Percentiles rank a stretch among this genome's conserved stretches.
These are phyloP conservation scores for Immersiella caudata DNA, from an alignment of 495 filamentous ascomycete genomes.

Conservation along the genomic window DNA sequence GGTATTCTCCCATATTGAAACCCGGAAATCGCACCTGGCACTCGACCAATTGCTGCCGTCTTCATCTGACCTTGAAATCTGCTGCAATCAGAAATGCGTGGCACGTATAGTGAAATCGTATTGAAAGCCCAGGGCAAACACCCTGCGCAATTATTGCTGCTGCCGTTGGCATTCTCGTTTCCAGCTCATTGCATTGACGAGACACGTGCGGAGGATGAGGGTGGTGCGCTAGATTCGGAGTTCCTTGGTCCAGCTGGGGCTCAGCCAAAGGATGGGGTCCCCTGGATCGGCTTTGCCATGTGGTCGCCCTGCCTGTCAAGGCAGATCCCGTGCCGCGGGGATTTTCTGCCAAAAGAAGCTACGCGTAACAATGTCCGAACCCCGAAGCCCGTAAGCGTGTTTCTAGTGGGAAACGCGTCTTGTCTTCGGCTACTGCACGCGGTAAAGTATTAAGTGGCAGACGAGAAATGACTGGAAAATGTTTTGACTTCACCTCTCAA, in stretches of 20 bases:
- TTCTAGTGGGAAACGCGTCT: neutral
- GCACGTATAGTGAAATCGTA: neutral
- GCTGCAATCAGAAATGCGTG: neutral
- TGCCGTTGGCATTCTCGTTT: neutral
- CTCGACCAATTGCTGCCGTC: neutral
- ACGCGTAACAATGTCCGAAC: neutral
- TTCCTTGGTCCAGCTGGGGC: neutral
- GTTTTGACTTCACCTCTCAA: neutral
- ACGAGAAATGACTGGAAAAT: neutral
- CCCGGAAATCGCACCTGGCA: neutral
- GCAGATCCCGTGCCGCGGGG: neutral
- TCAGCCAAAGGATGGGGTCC: neutral
- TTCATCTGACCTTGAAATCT: neutral
- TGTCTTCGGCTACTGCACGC: neutral
- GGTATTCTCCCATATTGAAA: slow-evolving; percentile 18
- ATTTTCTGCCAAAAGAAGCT: neutral
- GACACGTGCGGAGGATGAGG: neutral
- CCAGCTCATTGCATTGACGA: neutral
- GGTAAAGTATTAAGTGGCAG: neutral
- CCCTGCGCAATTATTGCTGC: neutral
- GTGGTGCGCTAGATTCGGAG: neutral
- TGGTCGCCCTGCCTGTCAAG: neutral
- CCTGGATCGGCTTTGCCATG: neutral
- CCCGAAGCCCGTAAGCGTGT: neutral
- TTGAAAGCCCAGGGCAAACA: neutral